These are phyloP conservation scores for Musa schizocarpa DNA, from an alignment of 176 grass and related monocot species.

Conservation along the genomic window DNA sequence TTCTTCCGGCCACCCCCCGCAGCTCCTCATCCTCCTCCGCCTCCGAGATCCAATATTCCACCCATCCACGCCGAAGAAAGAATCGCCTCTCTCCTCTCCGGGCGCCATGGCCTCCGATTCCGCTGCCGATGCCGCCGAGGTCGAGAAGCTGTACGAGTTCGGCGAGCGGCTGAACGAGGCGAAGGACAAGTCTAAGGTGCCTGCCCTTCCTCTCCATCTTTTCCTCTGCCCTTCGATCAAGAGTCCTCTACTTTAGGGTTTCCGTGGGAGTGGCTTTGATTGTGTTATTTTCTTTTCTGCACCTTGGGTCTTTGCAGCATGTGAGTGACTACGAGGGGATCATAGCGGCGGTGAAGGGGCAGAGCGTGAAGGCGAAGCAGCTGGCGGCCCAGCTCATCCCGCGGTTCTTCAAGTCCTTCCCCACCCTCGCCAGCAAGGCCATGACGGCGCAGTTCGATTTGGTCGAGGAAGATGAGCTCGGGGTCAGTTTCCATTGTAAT, in stretches of 20 bases:
- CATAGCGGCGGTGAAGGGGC: constrained; percentile 71
- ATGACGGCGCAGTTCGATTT: constrained; percentile 92
- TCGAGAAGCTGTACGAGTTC: constrained; percentile 94
- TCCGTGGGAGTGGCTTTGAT: not conserved
- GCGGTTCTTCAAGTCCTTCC: constrained; percentile 85
- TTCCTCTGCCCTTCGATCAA: not conserved
- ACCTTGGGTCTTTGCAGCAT: constrained; percentile 31
- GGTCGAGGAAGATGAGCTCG: constrained; percentile 86
- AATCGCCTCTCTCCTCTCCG: not conserved
- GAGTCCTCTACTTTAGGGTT: constrained; percentile 5
- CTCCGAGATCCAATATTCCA: not conserved
- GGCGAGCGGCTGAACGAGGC: constrained; percentile 81
- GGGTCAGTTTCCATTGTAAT: constrained; percentile 33
- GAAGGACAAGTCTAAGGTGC: constrained; percentile 83
- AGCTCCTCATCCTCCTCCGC: not conserved
- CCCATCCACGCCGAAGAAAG: not conserved
- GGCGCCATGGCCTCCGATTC: constrained; percentile 53
- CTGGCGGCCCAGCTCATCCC: constrained; percentile 94
- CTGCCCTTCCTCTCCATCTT: not conserved
- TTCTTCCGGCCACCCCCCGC: not conserved
- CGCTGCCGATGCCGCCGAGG: constrained; percentile 61
- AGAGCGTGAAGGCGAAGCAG: constrained; percentile 94
- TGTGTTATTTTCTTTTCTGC: not conserved
- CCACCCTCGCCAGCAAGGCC: constrained; percentile 44
- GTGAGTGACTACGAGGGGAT: constrained; percentile 84